phyloP scores from a whole-genome alignment of 257 asterid species.

The Cordia subcordata region DNA sequence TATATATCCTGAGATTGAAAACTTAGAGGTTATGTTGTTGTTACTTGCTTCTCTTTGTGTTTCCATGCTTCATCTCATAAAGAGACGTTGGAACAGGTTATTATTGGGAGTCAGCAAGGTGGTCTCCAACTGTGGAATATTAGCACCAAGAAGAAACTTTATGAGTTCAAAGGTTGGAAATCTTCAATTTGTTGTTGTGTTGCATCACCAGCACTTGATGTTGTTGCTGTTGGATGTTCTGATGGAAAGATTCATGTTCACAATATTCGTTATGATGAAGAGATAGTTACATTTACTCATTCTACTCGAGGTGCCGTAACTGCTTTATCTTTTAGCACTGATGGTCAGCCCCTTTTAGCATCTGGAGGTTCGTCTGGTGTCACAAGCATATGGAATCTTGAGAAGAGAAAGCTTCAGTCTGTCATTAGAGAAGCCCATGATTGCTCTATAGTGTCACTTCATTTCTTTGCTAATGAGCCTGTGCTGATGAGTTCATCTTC shows the following conservation, averaged over 20 bases:
- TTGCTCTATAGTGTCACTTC: constrained; percentile 69
- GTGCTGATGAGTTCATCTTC: constrained; percentile 83
- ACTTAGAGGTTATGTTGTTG: neutral
- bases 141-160: constrained; percentile 74
- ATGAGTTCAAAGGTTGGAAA: constrained; percentile 77
- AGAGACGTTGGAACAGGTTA: constrained; percentile 42
- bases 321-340: constrained; percentile 84
- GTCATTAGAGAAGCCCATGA: constrained; percentile 84
- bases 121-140: constrained; percentile 83
- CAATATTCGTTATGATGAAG: constrained; percentile 75
- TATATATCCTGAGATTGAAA: neutral
- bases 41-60: constrained; percentile 10
- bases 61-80: constrained; percentile 13
- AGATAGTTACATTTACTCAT: constrained; percentile 65
- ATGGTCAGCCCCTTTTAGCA: constrained; percentile 90
- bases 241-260: constrained; percentile 89
- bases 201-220: constrained; percentile 89
- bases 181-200: constrained; percentile 73
- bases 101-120: constrained; percentile 84
- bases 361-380: constrained; percentile 95
- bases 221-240: constrained; percentile 79
- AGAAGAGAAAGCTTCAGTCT: constrained; percentile 74
- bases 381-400: constrained; percentile 90
- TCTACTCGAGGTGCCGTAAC: constrained; percentile 82
- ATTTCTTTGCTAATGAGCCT: constrained; percentile 81